Percentiles rank a stretch among this genome's conserved stretches.
phyloP scores from a whole-genome alignment of 2,329 filamentous ascomycete species.

The Aspergillus caelatus region DNA sequence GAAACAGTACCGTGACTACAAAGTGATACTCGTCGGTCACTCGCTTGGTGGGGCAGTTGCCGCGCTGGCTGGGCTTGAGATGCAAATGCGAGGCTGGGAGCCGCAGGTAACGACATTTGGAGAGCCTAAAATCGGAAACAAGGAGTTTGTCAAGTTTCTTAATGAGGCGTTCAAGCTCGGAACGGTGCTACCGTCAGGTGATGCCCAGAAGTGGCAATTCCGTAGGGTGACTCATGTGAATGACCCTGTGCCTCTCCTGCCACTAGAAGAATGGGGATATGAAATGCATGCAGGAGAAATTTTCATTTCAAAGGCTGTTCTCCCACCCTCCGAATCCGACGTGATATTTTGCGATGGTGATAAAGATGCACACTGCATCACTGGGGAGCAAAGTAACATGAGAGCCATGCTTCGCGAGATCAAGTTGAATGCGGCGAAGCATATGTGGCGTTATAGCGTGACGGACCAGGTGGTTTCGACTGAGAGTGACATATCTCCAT shows the following conservation, averaged over 20 bases:
- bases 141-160: constrained; percentile 56
- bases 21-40: constrained; percentile 81
- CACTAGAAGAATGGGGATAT: constrained; percentile 86
- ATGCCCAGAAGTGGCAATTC: constrained; percentile 50
- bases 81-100: constrained; percentile 74
- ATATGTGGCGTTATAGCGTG: background rate
- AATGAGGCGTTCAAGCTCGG: constrained; percentile 53
- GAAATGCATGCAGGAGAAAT: constrained; percentile 83
- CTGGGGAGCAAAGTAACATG: constrained; percentile 52
- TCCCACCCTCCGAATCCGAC: constrained; percentile 71
- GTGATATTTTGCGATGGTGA: constrained; percentile 72
- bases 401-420: background rate
- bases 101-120: constrained; percentile 88
- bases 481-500: background rate
- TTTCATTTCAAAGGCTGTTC: constrained; percentile 71
- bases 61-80: constrained; percentile 80
- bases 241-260: constrained; percentile 87
- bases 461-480: background rate
- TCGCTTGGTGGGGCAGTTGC: constrained; percentile 92
- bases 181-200: background rate
- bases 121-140: constrained; percentile 70
- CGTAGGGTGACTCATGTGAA: constrained; percentile 81
- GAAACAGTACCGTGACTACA: constrained; percentile 67
- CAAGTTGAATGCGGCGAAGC: background rate
- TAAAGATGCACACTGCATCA: constrained; percentile 71